Conservation (phyloP, 1,284 basidiomycete genomes). For the Cryptococcus sp. region DNA sequence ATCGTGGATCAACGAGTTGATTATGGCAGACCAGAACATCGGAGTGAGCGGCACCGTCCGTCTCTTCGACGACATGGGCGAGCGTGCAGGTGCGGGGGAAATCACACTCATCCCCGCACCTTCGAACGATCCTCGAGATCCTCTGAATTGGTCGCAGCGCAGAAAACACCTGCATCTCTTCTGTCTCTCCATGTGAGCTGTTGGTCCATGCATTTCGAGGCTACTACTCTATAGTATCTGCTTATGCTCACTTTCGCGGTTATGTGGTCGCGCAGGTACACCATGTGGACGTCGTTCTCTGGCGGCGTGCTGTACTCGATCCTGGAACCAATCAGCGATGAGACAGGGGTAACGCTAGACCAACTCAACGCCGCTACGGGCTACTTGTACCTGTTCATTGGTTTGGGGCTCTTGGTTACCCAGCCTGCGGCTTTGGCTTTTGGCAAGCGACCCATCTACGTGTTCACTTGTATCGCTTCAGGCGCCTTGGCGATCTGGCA, state of each 20-base stretch:
- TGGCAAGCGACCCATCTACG: slow-evolving; percentile 35
- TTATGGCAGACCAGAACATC: slow-evolving; percentile 3
- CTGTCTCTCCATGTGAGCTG: slow-evolving; percentile 20
- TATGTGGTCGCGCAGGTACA: slow-evolving; percentile 6
- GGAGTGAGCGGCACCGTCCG: slow-evolving; percentile 26
- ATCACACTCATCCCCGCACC: slow-evolving; percentile 28
- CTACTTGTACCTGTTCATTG: slow-evolving; percentile 30
- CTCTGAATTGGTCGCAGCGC: slow-evolving; percentile 29
- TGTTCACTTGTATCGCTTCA: slow-evolving; percentile 13
- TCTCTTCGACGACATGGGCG: slow-evolving; percentile 24
- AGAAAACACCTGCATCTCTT: slow-evolving; percentile 25
- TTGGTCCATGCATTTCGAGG: no score
- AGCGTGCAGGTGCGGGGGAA: slow-evolving; percentile 12
- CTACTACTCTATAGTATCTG: no score
- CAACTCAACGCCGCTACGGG: slow-evolving; percentile 34
- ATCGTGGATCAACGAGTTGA: no score
- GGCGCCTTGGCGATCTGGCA: slow-evolving; percentile 23
- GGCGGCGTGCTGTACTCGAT: slow-evolving; percentile 28
- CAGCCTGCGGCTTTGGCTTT: slow-evolving; percentile 26
- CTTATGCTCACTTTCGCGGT: no score
- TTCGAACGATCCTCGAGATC: slow-evolving; percentile 22
- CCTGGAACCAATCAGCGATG: slow-evolving; percentile 26
- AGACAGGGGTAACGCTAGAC: slow-evolving; percentile 26
- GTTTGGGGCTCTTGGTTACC: slow-evolving; percentile 23
- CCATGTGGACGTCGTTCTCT: slow-evolving; percentile 15